Conservation (phyloP, 208 protist genomes). For the Leishmania gerbilli region DNA sequence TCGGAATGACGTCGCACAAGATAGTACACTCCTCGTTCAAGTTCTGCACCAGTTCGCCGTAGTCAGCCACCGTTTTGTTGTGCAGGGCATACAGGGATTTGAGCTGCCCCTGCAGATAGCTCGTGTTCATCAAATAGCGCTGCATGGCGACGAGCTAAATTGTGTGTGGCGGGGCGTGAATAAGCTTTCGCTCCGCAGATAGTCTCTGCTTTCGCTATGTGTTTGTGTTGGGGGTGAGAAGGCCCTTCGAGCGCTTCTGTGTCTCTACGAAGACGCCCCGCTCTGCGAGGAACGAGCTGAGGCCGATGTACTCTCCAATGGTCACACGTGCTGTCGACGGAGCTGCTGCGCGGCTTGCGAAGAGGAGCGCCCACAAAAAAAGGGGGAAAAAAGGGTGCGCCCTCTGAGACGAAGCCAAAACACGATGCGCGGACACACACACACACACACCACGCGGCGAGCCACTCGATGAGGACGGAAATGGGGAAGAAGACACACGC, state of each 20-base stretch:
- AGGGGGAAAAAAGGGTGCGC: not conserved
- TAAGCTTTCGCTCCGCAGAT: not conserved
- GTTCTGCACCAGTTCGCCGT: conserved; percentile 86
- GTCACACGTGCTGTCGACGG: not conserved
- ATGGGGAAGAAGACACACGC: not conserved
- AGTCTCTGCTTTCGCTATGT: not conserved
- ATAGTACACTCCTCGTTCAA: conserved; percentile 88
- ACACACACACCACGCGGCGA: not conserved
- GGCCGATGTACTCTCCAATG: not conserved
- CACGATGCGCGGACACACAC: not conserved
- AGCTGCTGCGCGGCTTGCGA: not conserved
- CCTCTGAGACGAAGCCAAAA: not conserved
- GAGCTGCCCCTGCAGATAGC: conserved; percentile 84
- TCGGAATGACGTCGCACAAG: conserved; percentile 86
- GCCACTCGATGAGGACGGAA: not conserved
- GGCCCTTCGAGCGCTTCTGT: not conserved
- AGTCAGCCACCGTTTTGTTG: conserved; percentile 78
- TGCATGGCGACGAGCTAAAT: conserved; percentile 54
- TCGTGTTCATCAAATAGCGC: conserved; percentile 94
- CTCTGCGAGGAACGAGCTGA: not conserved
- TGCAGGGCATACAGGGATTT: conserved; percentile 83
- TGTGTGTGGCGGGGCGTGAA: not conserved
- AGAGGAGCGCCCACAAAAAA: too few relatives aligned
- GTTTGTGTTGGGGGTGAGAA: not conserved
- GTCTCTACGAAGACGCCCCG: not conserved